A percentile compares a stretch with the other conserved stretches of the same genome.
Evolutionary conservation across 1,284 basidiomycete species (phyloP).

Genomic region (Trichosporon ovoides): DNA sequence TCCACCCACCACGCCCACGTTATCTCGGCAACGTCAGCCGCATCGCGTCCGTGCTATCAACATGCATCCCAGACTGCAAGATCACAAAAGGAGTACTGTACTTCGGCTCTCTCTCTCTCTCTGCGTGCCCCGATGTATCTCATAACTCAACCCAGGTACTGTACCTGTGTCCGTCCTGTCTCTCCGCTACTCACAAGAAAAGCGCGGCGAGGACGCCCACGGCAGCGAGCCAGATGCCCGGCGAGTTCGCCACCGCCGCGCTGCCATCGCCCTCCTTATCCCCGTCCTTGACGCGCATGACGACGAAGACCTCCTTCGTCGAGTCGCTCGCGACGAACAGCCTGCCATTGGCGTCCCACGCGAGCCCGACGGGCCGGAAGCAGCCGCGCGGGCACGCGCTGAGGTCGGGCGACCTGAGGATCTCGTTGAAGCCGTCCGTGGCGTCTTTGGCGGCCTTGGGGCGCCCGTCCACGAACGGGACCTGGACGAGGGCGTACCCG

Average conservation of each 20-base stretch:
- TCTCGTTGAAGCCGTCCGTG: neutral
- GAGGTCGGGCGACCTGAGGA: conserved; percentile 9
- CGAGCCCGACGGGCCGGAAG: conserved; percentile 18
- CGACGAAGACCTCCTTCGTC: conserved; percentile 15
- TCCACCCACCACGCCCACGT: too few relatives aligned
- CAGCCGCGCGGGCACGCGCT: conserved; percentile 8
- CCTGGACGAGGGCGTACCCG: conserved; percentile 6
- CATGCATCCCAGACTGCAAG: too few relatives aligned
- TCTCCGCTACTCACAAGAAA: too few relatives aligned
- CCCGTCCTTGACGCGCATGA: neutral
- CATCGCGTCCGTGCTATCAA: too few relatives aligned
- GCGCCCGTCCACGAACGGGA: conserved; percentile 6
- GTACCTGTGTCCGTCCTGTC: too few relatives aligned
- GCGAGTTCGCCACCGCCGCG: neutral
- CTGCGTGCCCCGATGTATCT: too few relatives aligned
- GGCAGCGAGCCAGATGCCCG: neutral
- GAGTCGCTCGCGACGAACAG: conserved; percentile 16
- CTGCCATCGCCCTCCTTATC: neutral
- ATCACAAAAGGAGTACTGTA: too few relatives aligned
- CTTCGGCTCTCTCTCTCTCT: too few relatives aligned
- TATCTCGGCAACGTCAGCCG: too few relatives aligned
- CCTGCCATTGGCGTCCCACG: conserved; percentile 7
- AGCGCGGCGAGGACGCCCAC: too few relatives aligned
- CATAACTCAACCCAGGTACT: too few relatives aligned
- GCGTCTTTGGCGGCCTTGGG: neutral